Conservation (phyloP, 768 basidiomycete species). For the Pleurotus sapidus region DNA sequence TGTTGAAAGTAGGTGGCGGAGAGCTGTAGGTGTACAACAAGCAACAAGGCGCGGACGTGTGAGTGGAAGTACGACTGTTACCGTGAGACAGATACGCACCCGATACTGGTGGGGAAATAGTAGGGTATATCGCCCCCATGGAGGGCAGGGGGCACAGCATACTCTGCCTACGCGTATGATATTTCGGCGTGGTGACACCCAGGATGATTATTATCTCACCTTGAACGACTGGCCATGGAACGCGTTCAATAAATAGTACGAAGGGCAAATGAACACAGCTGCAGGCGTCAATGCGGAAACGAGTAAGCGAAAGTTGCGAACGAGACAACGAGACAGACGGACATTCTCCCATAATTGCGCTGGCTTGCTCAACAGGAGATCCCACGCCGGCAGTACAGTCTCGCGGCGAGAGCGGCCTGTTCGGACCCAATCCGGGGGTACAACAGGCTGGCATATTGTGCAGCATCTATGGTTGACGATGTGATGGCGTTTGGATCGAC, state of each 20-base stretch:
- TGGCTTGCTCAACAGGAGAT: slow-evolving; percentile 15
- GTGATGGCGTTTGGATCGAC: slow-evolving; percentile 15
- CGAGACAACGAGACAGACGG: background rate
- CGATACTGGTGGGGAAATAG: slow-evolving; percentile 10
- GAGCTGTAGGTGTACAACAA: no score
- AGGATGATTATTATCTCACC: slow-evolving; percentile 14
- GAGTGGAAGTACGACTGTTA: no score
- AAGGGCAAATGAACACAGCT: slow-evolving; percentile 35
- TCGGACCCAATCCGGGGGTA: slow-evolving; percentile 18
- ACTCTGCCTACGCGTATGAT: slow-evolving; percentile 17
- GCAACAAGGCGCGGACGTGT: no score
- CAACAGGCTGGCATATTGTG: slow-evolving; percentile 18
- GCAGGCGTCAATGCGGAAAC: background rate
- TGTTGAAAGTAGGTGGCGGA: slow-evolving; percentile 12
- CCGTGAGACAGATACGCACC: slow-evolving; percentile 3
- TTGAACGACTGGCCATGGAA: slow-evolving; percentile 30
- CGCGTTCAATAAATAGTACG: slow-evolving; percentile 25
- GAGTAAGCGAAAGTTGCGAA: no score
- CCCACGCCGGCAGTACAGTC: slow-evolving; percentile 16
- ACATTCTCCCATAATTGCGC: slow-evolving; percentile 24
- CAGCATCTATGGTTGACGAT: slow-evolving; percentile 12
- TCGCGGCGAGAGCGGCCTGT: slow-evolving; percentile 9
- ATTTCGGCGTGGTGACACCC: no score
- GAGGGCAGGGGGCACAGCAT: slow-evolving; percentile 20
- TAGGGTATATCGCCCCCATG: slow-evolving; percentile 15